These are phyloP conservation scores for Starmerella powellii DNA, from an alignment of 805 yeast species.

Conservation along the genomic window DNA sequence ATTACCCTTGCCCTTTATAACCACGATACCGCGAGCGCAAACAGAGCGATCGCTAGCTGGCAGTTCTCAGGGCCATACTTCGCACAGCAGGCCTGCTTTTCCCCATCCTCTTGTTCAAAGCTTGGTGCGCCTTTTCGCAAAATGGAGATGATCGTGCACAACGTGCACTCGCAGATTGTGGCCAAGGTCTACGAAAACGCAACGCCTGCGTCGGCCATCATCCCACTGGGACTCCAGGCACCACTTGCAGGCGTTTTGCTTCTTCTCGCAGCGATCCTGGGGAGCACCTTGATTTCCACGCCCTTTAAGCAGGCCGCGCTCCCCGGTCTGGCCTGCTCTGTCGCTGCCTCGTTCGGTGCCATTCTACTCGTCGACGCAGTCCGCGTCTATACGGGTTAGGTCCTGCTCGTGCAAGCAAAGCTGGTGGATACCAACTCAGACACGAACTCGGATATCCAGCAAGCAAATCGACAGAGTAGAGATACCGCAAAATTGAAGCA, in stretches of 20 bases:
- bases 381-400: slow-evolving; percentile 36
- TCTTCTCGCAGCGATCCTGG: slow-evolving; percentile 17
- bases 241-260: slow-evolving; percentile 17
- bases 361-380: slow-evolving; percentile 35
- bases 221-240: slow-evolving; percentile 23
- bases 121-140: too few relatives aligned
- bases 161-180: not conserved
- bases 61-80: too few relatives aligned
- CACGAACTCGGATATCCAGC: too few relatives aligned
- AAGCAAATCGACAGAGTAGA: not conserved
- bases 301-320: not conserved
- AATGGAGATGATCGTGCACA: not conserved
- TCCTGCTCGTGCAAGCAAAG: too few relatives aligned
- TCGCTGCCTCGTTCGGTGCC: slow-evolving; percentile 29
- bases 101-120: too few relatives aligned
- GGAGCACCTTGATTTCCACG: not conserved
- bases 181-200: slow-evolving; percentile 9
- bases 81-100: too few relatives aligned
- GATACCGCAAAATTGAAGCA: too few relatives aligned
- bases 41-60: too few relatives aligned
- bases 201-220: slow-evolving; percentile 19
- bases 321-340: not conserved
- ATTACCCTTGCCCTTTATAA: not conserved
- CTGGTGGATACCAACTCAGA: too few relatives aligned
- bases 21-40: too few relatives aligned